Base-by-base conservation (phyloP, 345 rosid genomes). In the Rhizophora mangle region DNA sequence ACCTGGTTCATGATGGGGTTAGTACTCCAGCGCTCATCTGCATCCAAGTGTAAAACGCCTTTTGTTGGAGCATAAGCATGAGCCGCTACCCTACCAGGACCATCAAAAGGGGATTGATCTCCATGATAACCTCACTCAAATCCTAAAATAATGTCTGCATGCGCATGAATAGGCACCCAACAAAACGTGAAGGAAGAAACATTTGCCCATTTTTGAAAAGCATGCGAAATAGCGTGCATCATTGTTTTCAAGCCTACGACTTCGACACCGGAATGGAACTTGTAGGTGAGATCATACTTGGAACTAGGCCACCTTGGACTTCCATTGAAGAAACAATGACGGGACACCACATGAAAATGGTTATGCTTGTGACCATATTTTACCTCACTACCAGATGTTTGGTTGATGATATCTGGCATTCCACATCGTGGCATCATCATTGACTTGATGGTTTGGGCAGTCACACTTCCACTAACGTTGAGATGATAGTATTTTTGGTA, bases 1-100 rank as follows among this genome's bases (percentile, higher is more conserved):
- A 10, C 32, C 4, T 0, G 3, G 0, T 18, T 43, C 49, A 13
- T 15, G 49, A 15, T 15, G 0, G 73, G 68, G 6, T 9, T 57
- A 0, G 27, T 27, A 39, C 73, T 76, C 71, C 81, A 76, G 1
- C 0, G 22, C 46, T 66, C 85, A 24, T 75, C 75, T 19, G 65
- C 80, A 52, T 82, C 82, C 15, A n/a, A 82, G 56, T 80, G 83
- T 24, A 57, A 53, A 8, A 2, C 20, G 6, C 80, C 79, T 10
- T 1, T 6, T 1, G 6, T 54, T 5, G 65, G 83, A 0, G 51
- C 22, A 43, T 37, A 6, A 1, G 82, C 71, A 39, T 80, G 83
- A 22, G 82, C 83, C 26, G 64, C 9, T 32, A 46, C 15, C 2
- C 39, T 47, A 2, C 69, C 53, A 1, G 39, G 67, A 5, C 83